phyloP scores from a whole-genome alignment of 805 yeast genomes.

The Ogataea pini region DNA sequence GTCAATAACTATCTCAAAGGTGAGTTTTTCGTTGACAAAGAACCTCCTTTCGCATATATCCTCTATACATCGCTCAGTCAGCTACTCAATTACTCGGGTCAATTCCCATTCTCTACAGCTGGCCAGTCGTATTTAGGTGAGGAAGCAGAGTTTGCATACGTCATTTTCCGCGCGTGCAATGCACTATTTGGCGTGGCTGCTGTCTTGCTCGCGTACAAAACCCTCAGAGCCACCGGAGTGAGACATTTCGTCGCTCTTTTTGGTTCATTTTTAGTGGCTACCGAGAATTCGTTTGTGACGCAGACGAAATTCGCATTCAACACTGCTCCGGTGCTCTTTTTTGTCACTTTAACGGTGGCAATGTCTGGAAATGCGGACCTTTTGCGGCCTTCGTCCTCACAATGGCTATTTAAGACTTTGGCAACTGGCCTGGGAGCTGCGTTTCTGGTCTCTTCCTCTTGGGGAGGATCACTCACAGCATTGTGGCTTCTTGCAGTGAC shows the following conservation, averaged over 20 bases:
- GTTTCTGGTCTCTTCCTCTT: constrained; percentile 60
- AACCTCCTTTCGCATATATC: constrained; percentile 81
- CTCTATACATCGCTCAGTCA: constrained; percentile 62
- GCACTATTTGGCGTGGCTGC: constrained; percentile 55
- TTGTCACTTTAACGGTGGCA: constrained; percentile 46
- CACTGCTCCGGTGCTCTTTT: constrained; percentile 47
- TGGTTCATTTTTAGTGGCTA: constrained; percentile 51
- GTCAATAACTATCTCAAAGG: constrained; percentile 76
- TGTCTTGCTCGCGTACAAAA: constrained; percentile 52
- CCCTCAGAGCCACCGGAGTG: constrained; percentile 57
- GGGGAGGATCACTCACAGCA: constrained; percentile 69
- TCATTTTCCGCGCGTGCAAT: constrained; percentile 58
- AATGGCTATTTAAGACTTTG: constrained; percentile 56
- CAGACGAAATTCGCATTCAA: constrained; percentile 56
- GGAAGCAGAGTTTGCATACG: constrained; percentile 43
- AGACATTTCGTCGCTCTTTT: constrained; percentile 49
- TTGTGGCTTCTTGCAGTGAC: constrained; percentile 55
- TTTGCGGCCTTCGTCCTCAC: constrained; percentile 42
- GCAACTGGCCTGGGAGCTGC: constrained; percentile 55
- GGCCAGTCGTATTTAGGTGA: constrained; percentile 37
- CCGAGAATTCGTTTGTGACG: constrained; percentile 68
- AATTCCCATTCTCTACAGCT: constrained; percentile 56
- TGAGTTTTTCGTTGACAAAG: constrained; percentile 67
- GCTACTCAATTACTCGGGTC: constrained; percentile 61
- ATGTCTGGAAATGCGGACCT: constrained; percentile 27